phyloP scores from a whole-genome alignment of 192 early-diverging fungal species.

The Mortierella claussenii region DNA sequence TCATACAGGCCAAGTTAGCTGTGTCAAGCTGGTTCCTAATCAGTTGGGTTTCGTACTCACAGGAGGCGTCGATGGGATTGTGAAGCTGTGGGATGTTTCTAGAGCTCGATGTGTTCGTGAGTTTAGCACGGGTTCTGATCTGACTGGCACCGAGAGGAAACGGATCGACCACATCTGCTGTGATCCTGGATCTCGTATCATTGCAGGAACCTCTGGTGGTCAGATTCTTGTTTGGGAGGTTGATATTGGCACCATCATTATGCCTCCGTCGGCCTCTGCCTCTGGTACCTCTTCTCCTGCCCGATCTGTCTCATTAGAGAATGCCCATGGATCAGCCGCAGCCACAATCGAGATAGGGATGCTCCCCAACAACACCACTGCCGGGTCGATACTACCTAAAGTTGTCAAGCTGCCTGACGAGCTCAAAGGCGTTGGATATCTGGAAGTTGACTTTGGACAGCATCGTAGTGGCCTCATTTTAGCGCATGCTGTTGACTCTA shows the following conservation, averaged over 20 bases:
- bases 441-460: constrained; percentile 38
- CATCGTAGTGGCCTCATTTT: constrained; percentile 18
- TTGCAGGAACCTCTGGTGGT: constrained; percentile 39
- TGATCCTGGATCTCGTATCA: constrained; percentile 24
- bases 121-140: constrained; percentile 15
- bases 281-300: constrained; percentile 16
- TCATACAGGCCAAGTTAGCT: constrained; percentile 64
- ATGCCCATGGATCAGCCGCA: background rate
- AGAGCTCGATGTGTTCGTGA: constrained; percentile 47
- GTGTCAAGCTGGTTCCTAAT: constrained; percentile 29
- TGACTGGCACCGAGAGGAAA: background rate
- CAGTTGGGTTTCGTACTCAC: constrained; percentile 52
- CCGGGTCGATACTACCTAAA: background rate
- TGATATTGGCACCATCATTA: constrained; percentile 19
- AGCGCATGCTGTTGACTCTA: constrained; percentile 12
- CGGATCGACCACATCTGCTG: constrained; percentile 41
- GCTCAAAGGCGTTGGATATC: constrained; percentile 25
- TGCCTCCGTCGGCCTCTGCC: constrained; percentile 4
- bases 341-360: too few relatives aligned
- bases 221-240: constrained; percentile 38
- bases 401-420: constrained; percentile 24
- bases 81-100: constrained; percentile 64
- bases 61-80: constrained; percentile 60
- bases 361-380: too few relatives aligned
- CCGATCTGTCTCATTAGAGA: background rate